A percentile compares a stretch with the other conserved stretches of the same genome.
phyloP scores from a whole-genome alignment of 164 flowering plant genomes.

The Vitis rupestris region DNA sequence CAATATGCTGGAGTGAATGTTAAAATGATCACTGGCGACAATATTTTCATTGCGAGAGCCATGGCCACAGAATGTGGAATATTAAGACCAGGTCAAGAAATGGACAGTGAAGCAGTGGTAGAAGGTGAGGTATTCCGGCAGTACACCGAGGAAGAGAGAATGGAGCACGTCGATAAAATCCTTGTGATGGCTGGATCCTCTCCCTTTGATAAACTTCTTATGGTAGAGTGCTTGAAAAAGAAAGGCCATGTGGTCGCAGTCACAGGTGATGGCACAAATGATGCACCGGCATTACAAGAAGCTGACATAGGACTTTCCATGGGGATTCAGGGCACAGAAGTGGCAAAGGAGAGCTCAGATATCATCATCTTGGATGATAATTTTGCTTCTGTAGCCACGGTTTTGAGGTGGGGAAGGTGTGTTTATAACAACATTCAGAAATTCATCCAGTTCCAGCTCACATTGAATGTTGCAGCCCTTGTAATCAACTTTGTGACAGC shows the following conservation, averaged over 20 bases:
- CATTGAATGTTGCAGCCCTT: constrained; percentile 60
- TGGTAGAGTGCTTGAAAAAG: constrained; percentile 59
- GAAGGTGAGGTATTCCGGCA: constrained; percentile 54
- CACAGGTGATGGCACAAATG: constrained; percentile 65
- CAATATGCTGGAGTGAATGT: constrained; percentile 49
- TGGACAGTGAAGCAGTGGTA: constrained; percentile 30
- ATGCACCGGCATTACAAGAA: constrained; percentile 55
- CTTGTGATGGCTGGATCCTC: constrained; percentile 75
- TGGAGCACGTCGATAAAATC: constrained; percentile 43
- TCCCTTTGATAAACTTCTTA: constrained; percentile 60
- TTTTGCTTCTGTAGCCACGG: constrained; percentile 51
- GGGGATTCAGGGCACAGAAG: constrained; percentile 72
- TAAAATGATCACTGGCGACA: constrained; percentile 72
- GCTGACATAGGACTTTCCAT: constrained; percentile 65
- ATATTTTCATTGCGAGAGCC: constrained; percentile 58
- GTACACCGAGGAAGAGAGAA: constrained; percentile 39
- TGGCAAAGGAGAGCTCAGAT: constrained; percentile 69
- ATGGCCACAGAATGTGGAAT: constrained; percentile 70
- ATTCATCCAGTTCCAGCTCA: constrained; percentile 76
- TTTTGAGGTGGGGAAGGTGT: constrained; percentile 58
- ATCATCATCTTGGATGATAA: constrained; percentile 64
- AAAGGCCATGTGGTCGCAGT: constrained; percentile 75
- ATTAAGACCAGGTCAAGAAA: constrained; percentile 20
- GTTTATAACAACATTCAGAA: constrained; percentile 70
- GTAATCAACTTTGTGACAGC: constrained; percentile 62